Conservation (phyloP, 75 land plant species). For the Pinus albicaulis region DNA sequence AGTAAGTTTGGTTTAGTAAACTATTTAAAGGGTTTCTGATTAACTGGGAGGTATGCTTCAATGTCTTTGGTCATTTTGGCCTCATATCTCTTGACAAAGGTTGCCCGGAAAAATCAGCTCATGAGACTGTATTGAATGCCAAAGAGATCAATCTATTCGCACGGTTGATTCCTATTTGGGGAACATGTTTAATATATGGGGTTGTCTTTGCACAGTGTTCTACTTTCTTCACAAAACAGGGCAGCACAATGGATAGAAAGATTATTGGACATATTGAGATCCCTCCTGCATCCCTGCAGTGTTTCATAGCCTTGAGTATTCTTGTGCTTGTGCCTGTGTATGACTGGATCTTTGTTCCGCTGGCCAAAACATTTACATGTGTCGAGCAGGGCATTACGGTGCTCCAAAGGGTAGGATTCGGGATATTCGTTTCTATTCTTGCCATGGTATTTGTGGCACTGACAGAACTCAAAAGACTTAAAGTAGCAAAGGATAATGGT, state of each 20-base stretch:
- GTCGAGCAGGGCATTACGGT: slow-evolving; percentile 24
- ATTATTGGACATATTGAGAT: slow-evolving; percentile 14
- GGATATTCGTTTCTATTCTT: slow-evolving; percentile 48
- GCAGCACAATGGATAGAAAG: slow-evolving; percentile 25
- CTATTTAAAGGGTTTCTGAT: not conserved
- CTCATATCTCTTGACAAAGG: not conserved
- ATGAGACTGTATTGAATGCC: not conserved
- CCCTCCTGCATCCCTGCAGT: slow-evolving; percentile 35
- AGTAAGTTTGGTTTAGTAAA: not conserved
- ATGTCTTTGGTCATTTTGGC: not conserved
- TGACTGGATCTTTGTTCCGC: slow-evolving; percentile 36
- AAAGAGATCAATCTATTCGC: not conserved
- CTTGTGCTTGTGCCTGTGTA: slow-evolving; percentile 35
- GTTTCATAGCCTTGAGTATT: slow-evolving; percentile 27
- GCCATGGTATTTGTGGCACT: slow-evolving; percentile 66
- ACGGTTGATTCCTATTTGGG: slow-evolving; percentile 32
- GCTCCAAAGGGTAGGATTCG: slow-evolving; percentile 75
- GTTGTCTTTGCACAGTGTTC: slow-evolving; percentile 29
- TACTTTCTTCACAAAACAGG: slow-evolving; percentile 40
- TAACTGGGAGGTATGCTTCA: not conserved
- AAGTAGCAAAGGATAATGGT: slow-evolving; percentile 27
- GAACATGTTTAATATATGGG: slow-evolving; percentile 23
- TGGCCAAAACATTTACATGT: slow-evolving; percentile 19
- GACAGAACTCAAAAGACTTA: slow-evolving; percentile 48
- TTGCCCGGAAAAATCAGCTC: not conserved